Evolutionary conservation across 75 land plant species (phyloP).

Genomic region (Adiantum capillusveneris): DNA sequence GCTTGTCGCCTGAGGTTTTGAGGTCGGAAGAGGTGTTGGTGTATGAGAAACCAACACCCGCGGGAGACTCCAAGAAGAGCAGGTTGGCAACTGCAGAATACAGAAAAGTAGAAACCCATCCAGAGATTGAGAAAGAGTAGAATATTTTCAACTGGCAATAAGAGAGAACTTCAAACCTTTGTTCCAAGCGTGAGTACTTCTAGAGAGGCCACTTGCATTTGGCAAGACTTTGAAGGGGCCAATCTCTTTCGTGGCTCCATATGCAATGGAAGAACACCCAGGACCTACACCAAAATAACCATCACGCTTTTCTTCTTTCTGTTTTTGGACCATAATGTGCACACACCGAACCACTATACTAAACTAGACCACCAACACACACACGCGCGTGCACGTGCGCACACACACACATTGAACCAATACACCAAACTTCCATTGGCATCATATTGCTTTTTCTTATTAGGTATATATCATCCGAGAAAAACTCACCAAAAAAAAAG

Average conservation of each 20-base stretch:
- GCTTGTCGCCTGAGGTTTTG: constrained; percentile 4
- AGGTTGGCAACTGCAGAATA: constrained; percentile 11
- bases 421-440: too few species aligned
- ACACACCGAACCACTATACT: too few species aligned
- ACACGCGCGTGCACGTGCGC: too few species aligned
- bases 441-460: too few species aligned
- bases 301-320: too few species aligned
- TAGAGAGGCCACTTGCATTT: constrained; percentile 31
- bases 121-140: too few species aligned
- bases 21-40: constrained; percentile 12
- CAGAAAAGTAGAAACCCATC: neutral
- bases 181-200: constrained; percentile 58
- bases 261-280: constrained; percentile 86
- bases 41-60: constrained; percentile 18
- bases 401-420: too few species aligned
- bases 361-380: too few species aligned
- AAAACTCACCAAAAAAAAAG: too few species aligned
- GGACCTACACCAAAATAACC: constrained; percentile 47
- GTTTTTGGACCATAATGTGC: too few species aligned
- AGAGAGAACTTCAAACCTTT: constrained; percentile 31
- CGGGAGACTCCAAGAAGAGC: constrained; percentile 18
- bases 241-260: constrained; percentile 73
- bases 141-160: neutral
- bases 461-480: too few species aligned
- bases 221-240: constrained; percentile 65